Evolutionary conservation across 805 yeast genomes (phyloP), one percentile per base, ranked within the genome.

Genomic region (Scheffersomyces lignosus): DNA sequence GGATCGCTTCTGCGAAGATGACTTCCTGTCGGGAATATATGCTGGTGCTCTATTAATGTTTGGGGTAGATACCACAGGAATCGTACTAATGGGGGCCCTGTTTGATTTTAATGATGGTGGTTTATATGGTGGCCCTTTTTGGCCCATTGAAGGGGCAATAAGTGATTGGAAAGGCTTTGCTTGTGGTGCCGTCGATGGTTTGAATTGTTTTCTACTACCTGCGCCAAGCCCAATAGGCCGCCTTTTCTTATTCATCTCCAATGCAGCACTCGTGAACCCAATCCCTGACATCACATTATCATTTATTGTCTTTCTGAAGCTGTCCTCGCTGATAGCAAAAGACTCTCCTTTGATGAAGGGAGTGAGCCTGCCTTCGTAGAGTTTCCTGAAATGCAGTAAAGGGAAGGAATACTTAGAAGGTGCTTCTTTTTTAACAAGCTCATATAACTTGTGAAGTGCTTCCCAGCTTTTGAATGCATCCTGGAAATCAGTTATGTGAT

Each of bases 11-110:
- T n/a, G n/a, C n/a, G n/a, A n/a, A n/a, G n/a, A n/a, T n/a, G n/a
- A 46, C 24, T 41, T 38, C 32, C 67, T 44, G 25, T 44, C 43
- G 3, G 68, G 68, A 9, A 64, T 54, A 39, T 63, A 63, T 3
- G 60, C 48, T 3, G 71, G 71, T 0, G 71, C 70, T 37, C 38
- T 40, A n/a, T 45, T 49, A 9, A 15, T 27, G 12, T 9, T 29
- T 10, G 31, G 26, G n/a, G n/a, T n/a, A n/a, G n/a, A n/a, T n/a
- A n/a, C n/a, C n/a, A n/a, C n/a, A n/a, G n/a, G n/a, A n/a, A n/a
- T n/a, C n/a, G n/a, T n/a, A n/a, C n/a, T n/a, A n/a, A n/a, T n/a
- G n/a, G n/a, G n/a, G n/a, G n/a, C n/a, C n/a, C n/a, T n/a, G n/a
- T n/a, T n/a, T n/a, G n/a, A n/a, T n/a, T n/a, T n/a, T n/a, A n/a